Conservation (phyloP, 345 rosid species). For the Adansonia digitata region DNA sequence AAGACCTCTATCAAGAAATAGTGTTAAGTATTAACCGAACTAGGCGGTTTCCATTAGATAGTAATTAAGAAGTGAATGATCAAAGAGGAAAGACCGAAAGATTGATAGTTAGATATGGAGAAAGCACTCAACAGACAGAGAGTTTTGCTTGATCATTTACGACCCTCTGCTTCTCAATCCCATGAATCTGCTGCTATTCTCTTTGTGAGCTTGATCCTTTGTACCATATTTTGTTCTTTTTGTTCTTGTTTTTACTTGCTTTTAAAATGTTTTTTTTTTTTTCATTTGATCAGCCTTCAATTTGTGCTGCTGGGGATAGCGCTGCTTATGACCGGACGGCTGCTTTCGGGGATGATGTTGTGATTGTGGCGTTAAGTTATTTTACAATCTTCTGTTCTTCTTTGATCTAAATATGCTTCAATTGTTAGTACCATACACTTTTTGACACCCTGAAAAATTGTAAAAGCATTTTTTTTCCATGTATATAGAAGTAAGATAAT, state of each 20-base stretch:
- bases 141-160: slow-evolving; percentile 68
- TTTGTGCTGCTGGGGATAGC: slow-evolving; percentile 61
- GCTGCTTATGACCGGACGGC: slow-evolving; percentile 61
- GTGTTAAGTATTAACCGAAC: neutral
- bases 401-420: neutral
- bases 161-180: slow-evolving; percentile 40
- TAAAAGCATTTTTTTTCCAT: neutral
- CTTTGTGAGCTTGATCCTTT: slow-evolving; percentile 38
- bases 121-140: slow-evolving; percentile 69
- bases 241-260: neutral
- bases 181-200: slow-evolving; percentile 29
- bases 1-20: neutral
- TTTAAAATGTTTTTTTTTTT: neutral
- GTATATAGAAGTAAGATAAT: neutral
- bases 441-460: too few species aligned
- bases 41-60: neutral
- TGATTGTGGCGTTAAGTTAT: slow-evolving; percentile 84
- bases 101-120: slow-evolving; percentile 49
- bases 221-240: neutral
- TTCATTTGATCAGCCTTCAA: slow-evolving; percentile 39
- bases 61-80: neutral
- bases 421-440: too few species aligned
- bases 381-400: neutral
- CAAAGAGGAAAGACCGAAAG: neutral
- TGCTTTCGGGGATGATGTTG: slow-evolving; percentile 78